Evolutionary conservation across 2,329 filamentous ascomycete genomes (phyloP).

Genomic region (Talaromyces marneffei): DNA sequence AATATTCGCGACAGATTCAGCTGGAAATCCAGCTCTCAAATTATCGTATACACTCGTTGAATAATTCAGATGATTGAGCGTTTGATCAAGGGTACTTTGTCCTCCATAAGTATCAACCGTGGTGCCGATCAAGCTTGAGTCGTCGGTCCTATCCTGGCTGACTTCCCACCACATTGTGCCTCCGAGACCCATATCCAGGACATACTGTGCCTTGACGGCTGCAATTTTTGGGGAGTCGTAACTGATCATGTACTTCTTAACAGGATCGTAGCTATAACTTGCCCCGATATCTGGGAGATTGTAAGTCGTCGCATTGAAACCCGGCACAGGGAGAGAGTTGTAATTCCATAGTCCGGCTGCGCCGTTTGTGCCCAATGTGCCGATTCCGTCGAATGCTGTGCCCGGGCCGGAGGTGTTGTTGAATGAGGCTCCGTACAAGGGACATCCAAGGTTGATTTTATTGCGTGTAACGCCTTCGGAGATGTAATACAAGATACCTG

Average conservation of each 20-base stretch:
- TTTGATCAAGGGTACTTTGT: conserved; percentile 35
- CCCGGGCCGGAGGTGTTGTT: conserved; percentile 6
- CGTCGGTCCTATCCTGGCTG: conserved; percentile 53
- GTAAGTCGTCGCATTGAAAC: conserved; percentile 39
- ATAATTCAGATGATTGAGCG: conserved; percentile 43
- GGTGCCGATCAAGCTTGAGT: not conserved
- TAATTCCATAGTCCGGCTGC: conserved; percentile 64
- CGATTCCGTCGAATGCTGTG: conserved; percentile 6
- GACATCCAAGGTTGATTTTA: conserved; percentile 10
- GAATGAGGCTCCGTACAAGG: conserved; percentile 4
- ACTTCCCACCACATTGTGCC: conserved; percentile 92
- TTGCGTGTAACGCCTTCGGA: conserved; percentile 1
- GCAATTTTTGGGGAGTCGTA: conserved; percentile 63
- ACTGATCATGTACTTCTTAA: conserved; percentile 57
- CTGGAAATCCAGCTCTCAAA: conserved; percentile 20
- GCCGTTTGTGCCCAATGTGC: conserved; percentile 28
- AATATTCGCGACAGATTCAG: not conserved
- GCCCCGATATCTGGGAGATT: conserved; percentile 8
- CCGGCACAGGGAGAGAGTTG: conserved; percentile 70
- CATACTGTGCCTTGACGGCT: conserved; percentile 53
- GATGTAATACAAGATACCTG: conserved; percentile 4
- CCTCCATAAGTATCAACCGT: conserved; percentile 20
- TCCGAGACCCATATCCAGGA: conserved; percentile 54
- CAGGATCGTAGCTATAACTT: conserved; percentile 64
- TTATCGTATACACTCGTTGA: conserved; percentile 49